A percentile compares a stretch with the other conserved stretches of the same genome.
These are phyloP conservation scores for Helichrysum umbraculigerum DNA, from an alignment of 129 eudicot genomes.

Conservation along the genomic window DNA sequence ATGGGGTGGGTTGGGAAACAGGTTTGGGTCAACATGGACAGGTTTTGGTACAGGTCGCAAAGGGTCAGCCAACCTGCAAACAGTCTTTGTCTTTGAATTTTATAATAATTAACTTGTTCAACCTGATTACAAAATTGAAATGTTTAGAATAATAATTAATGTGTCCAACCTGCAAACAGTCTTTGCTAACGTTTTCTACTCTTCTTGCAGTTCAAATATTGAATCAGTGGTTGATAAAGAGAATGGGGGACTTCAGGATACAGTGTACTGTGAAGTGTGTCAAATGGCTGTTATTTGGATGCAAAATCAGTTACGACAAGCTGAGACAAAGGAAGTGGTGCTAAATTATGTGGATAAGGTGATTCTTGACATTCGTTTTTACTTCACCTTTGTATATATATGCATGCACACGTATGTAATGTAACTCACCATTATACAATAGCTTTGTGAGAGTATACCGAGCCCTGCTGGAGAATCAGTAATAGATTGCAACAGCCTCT, in stretches of 20 bases:
- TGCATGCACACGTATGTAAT: not conserved
- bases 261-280: constrained; percentile 62
- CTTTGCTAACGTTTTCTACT: not conserved
- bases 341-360: constrained; percentile 73
- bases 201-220: constrained; percentile 63
- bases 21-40: not conserved
- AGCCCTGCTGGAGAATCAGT: constrained; percentile 85
- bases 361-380: not conserved
- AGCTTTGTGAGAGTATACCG: constrained; percentile 89
- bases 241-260: constrained; percentile 35
- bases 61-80: not conserved
- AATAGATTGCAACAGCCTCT: constrained; percentile 63
- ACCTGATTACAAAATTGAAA: not conserved
- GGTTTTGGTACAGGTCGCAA: not conserved
- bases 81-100: not conserved
- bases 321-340: constrained; percentile 59
- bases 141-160: too few relatives aligned
- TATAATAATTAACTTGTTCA: not conserved
- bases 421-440: constrained; percentile 12
- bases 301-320: constrained; percentile 62
- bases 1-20: not conserved
- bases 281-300: constrained; percentile 88
- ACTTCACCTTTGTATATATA: not conserved
- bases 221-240: constrained; percentile 64
- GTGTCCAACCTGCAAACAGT: not conserved